A percentile compares a stretch with the other conserved stretches of the same genome.
phyloP scores from a whole-genome alignment of 169 alveolate genomes.

The Plasmodium gallinaceum region DNA sequence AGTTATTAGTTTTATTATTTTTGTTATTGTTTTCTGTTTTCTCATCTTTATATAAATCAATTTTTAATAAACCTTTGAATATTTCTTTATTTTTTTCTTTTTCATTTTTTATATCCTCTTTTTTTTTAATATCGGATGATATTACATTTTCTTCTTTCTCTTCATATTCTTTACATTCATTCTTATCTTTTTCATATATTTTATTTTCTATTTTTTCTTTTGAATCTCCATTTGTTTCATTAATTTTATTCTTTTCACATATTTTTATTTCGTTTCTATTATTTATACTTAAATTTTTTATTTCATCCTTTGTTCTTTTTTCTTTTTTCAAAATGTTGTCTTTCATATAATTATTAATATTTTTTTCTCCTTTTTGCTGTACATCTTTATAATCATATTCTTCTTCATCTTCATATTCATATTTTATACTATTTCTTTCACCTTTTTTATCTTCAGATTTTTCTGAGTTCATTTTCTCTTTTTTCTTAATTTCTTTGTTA shows the following conservation, averaged over 20 bases:
- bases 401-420: neutral
- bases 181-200: too few relatives aligned
- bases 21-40: neutral
- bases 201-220: neutral
- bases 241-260: neutral
- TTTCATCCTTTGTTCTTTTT: neutral
- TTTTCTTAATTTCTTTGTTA: neutral
- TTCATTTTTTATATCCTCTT: neutral
- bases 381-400: neutral
- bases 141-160: neutral
- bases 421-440: neutral
- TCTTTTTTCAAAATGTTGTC: neutral
- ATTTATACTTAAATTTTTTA: neutral
- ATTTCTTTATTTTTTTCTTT: conserved; percentile 10
- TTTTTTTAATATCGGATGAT: neutral
- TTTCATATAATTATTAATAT: neutral
- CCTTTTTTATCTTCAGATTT: neutral
- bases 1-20: neutral
- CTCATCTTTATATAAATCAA: conserved; percentile 12
- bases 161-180: neutral
- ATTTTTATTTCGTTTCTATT: too few relatives aligned
- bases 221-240: neutral
- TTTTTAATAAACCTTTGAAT: neutral
- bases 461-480: neutral
- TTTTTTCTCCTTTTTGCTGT: neutral